Base-by-base conservation (phyloP, 2,329 filamentous ascomycete species). In the Aureobasidium mangrovei region DNA sequence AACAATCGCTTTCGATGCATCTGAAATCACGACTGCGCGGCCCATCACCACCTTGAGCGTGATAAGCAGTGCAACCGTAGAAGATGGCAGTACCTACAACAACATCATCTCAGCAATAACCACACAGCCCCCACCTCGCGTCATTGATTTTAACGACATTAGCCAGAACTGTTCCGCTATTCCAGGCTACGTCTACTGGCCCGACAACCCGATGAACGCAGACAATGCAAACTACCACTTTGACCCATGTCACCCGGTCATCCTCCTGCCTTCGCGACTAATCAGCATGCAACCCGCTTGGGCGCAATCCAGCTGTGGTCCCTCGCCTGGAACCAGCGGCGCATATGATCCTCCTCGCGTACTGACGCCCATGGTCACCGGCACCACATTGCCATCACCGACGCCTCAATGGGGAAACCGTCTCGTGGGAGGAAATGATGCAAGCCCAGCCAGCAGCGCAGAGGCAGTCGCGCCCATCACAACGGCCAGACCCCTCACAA, bases 1-100 rank as follows among this genome's bases (percentile, higher is more conserved):
- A 4, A 58, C 56, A 5, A 32, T 58, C 18, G 53, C 42, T 8
- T 58, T 58, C 9, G 38, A 55, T 31, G 39, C 56, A 4, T 41
- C 44, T 3, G 56, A 55, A 12, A 58, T 58, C 28, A 55, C 56
- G 3, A 58, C 56, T 7, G 47, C 54, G 4, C 46, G 44, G 6
- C 56, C 56, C 6, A 47, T 52, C 41, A 54, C 51, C 18, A 56
- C 56, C 7, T 33, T 52, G 29, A 56, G 47, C 10, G 28, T 55
- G 9, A 12, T 43, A 3, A 27, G 39, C 28, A 48, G 38, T 3
- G 39, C 33, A 7, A 40, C 43, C 7, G 42, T 49, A 2, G 46
- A 36, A 7, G 42, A 49, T 8, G 48, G 40, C 9, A 33, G 18
- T 8, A 55, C 53, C 31, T 55, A 44, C 27, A 46, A 36, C 24